A percentile compares a stretch with the other conserved stretches of the same genome.
phyloP scores from a whole-genome alignment of 2,329 filamentous ascomycete species.

The Rhynchosporium agropyri region DNA sequence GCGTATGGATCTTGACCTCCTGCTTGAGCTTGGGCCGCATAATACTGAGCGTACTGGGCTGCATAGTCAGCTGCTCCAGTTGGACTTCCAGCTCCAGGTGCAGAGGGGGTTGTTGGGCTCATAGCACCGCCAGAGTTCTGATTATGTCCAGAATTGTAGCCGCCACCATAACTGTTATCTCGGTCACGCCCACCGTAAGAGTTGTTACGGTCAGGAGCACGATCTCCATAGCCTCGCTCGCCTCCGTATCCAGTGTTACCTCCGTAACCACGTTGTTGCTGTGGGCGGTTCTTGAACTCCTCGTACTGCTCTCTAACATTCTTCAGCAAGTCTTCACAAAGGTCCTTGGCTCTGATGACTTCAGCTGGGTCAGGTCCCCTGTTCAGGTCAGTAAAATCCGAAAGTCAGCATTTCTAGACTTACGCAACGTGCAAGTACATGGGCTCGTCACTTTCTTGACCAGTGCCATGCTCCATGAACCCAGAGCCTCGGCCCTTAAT shows the following conservation, averaged over 20 bases:
- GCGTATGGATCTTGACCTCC: constrained; percentile 78
- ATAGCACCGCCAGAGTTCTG: constrained; percentile 41
- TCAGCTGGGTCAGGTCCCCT: constrained; percentile 86
- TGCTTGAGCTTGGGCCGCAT: constrained; percentile 46
- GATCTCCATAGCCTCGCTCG: constrained; percentile 55
- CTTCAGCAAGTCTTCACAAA: constrained; percentile 83
- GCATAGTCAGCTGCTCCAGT: constrained; percentile 65
- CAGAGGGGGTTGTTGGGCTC: constrained; percentile 47
- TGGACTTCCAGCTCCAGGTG: constrained; percentile 49
- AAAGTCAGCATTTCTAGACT: constrained; percentile 44
- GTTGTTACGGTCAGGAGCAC: constrained; percentile 50
- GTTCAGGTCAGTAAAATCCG: constrained; percentile 19
- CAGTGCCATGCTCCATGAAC: constrained; percentile 88
- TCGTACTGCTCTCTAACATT: constrained; percentile 92
- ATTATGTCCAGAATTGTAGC: constrained; percentile 42
- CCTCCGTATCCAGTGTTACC: constrained; percentile 47
- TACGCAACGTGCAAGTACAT: constrained; percentile 98
- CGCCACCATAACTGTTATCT: constrained; percentile 43
- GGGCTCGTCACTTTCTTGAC: constrained; percentile 86
- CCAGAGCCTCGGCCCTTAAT: constrained; percentile 97
- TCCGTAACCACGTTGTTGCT: constrained; percentile 66
- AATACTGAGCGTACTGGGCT: constrained; percentile 84
- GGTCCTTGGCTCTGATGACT: constrained; percentile 82
- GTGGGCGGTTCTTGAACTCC: constrained; percentile 78
- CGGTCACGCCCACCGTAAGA: constrained; percentile 45